These are phyloP conservation scores for Tephrocybe sp. DNA, from an alignment of 768 basidiomycete species.

Conservation along the genomic window DNA sequence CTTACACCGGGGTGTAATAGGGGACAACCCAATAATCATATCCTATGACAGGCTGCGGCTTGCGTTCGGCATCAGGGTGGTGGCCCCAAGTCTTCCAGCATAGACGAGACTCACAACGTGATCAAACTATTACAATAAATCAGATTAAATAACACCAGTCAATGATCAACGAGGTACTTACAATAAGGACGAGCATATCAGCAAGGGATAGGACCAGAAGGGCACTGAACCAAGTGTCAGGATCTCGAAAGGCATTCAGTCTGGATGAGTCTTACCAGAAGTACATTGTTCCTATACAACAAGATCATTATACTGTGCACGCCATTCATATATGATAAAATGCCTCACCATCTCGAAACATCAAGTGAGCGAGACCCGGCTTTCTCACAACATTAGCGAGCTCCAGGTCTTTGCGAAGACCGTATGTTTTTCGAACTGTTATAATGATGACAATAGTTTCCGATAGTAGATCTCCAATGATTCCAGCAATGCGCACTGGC, in stretches of 20 bases:
- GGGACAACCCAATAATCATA: conserved; percentile 36
- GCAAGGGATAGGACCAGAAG: conserved; percentile 25
- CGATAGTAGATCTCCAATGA: conserved; percentile 28
- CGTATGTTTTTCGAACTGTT: conserved; percentile 26
- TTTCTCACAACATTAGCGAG: conserved; percentile 17
- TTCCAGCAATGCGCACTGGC: conserved; percentile 29
- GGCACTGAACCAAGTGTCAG: conserved; percentile 11
- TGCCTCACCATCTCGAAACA: conserved; percentile 25
- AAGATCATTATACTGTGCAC: background rate
- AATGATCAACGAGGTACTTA: conserved; percentile 10
- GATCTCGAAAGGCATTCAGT: background rate
- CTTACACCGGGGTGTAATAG: conserved; percentile 33
- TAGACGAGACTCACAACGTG: background rate
- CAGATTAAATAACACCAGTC: background rate
- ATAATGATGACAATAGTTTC: conserved; percentile 31
- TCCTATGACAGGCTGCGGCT: conserved; percentile 28
- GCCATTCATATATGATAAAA: background rate
- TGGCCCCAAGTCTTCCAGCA: background rate
- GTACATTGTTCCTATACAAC: conserved; percentile 22
- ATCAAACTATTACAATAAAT: no score
- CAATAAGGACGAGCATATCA: conserved; percentile 24
- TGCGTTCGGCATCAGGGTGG: no score
- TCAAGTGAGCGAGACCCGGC: conserved; percentile 22
- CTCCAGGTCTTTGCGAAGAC: conserved; percentile 20
- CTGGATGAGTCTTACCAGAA: conserved; percentile 21